These are phyloP conservation scores for Colletotrichum cereale DNA, from an alignment of 2,329 filamentous ascomycete genomes.

Conservation along the genomic window DNA sequence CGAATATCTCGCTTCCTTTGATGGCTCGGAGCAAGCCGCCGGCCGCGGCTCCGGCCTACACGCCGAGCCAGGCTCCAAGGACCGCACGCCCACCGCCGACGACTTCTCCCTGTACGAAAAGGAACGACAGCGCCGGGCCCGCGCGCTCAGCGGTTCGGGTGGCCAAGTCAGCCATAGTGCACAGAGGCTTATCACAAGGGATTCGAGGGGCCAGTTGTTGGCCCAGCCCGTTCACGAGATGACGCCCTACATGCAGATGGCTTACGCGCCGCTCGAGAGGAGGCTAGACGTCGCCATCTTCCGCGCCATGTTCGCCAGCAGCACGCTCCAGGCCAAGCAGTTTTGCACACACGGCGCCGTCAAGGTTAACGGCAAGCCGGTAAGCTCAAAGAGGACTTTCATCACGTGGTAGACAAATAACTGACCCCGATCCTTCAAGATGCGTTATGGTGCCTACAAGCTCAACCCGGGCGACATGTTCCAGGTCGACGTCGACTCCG, in stretches of 20 bases:
- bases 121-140: neutral
- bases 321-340: constrained; percentile 90
- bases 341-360: constrained; percentile 95
- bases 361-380: constrained; percentile 96
- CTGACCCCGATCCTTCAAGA: constrained; percentile 64
- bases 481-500: constrained; percentile 89
- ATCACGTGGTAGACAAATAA: neutral
- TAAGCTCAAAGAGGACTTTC: constrained; percentile 52
- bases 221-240: constrained; percentile 54
- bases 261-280: constrained; percentile 90
- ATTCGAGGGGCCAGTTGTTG: constrained; percentile 42
- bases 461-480: constrained; percentile 99
- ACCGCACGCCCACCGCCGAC: constrained; percentile 42
- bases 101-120: constrained; percentile 43
- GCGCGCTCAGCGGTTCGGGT: neutral
- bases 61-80: constrained; percentile 38
- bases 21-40: constrained; percentile 85
- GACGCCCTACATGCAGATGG: constrained; percentile 97
- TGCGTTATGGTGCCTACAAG: constrained; percentile 91
- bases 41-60: constrained; percentile 84
- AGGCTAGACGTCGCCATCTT: constrained; percentile 95
- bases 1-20: constrained; percentile 80
- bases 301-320: constrained; percentile 93
- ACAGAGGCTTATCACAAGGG: neutral
- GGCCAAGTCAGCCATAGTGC: neutral